phyloP scores from a whole-genome alignment of 352 stramenopile genomes.

The Achlya hypogyna region DNA sequence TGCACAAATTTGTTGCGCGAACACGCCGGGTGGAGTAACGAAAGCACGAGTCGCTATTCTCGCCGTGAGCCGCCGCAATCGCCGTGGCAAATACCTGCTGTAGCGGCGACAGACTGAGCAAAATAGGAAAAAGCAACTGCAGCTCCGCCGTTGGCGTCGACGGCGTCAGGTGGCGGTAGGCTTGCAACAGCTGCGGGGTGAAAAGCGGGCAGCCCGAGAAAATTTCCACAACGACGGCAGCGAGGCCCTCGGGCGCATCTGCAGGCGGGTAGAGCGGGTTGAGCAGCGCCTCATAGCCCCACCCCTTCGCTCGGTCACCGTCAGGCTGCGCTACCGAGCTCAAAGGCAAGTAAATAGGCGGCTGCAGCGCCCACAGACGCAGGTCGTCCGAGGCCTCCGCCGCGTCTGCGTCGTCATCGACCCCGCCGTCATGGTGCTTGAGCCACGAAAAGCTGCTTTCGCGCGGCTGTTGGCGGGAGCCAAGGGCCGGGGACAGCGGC shows the following conservation, averaged over 20 bases:
- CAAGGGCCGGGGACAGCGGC: background rate
- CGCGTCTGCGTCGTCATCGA: background rate
- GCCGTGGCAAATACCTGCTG: constrained; percentile 39
- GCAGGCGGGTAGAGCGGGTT: constrained; percentile 26
- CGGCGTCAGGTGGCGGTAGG: constrained; percentile 26
- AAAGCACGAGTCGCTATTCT: constrained; percentile 33
- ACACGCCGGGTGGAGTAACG: constrained; percentile 33
- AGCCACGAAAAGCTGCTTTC: background rate
- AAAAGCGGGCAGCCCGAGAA: constrained; percentile 53
- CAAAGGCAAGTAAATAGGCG: background rate
- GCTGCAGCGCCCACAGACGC: background rate
- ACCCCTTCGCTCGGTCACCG: constrained; percentile 13
- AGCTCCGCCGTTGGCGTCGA: constrained; percentile 11
- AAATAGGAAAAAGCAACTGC: constrained; percentile 24
- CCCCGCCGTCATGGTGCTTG: background rate
- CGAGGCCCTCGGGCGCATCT: constrained; percentile 49
- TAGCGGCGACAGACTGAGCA: constrained; percentile 31
- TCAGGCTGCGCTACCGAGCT: too few species aligned
- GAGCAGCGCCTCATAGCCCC: constrained; percentile 23
- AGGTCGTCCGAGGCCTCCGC: background rate
- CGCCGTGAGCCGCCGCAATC: too few species aligned
- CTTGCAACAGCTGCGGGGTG: constrained; percentile 33
- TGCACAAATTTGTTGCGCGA: background rate
- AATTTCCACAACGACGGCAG: constrained; percentile 59
- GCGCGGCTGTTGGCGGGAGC: background rate